Evolutionary conservation across 2,329 filamentous ascomycete genomes (phyloP).

Genomic region (Zasmidium angulare): DNA sequence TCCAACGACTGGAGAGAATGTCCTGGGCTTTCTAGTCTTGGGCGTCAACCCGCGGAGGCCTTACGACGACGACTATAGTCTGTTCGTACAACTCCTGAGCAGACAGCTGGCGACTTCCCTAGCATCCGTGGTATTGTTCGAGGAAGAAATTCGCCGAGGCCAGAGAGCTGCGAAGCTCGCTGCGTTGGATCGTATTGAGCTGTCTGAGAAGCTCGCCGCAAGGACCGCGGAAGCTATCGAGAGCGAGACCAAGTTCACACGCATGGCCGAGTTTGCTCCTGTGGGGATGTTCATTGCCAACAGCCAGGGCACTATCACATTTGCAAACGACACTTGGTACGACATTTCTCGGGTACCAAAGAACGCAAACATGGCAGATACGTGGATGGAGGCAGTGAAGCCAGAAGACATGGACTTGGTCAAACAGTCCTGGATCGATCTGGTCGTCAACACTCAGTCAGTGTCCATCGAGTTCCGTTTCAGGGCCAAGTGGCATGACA

Average conservation of each 20-base stretch:
- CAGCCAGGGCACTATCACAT: constrained; percentile 67
- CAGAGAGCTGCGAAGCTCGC: constrained; percentile 72
- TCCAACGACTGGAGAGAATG: constrained; percentile 70
- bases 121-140: constrained; percentile 78
- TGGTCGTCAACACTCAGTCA: constrained; percentile 62
- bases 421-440: constrained; percentile 60
- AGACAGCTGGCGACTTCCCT: constrained; percentile 76
- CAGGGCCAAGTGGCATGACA: constrained; percentile 63
- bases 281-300: constrained; percentile 86
- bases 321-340: constrained; percentile 76
- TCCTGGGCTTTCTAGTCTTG: constrained; percentile 75
- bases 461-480: constrained; percentile 75
- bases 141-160: constrained; percentile 76
- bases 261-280: constrained; percentile 81
- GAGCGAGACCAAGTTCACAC: constrained; percentile 74
- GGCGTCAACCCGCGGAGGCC: constrained; percentile 76
- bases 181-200: constrained; percentile 72
- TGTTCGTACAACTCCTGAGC: constrained; percentile 73
- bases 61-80: constrained; percentile 76
- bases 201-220: constrained; percentile 71
- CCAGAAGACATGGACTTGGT: constrained; percentile 64
- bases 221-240: constrained; percentile 57
- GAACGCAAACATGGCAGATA: constrained; percentile 56
- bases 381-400: constrained; percentile 72
- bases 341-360: constrained; percentile 67